phyloP scores from a whole-genome alignment of 2,329 filamentous ascomycete species.

The Epichloe baconii region DNA sequence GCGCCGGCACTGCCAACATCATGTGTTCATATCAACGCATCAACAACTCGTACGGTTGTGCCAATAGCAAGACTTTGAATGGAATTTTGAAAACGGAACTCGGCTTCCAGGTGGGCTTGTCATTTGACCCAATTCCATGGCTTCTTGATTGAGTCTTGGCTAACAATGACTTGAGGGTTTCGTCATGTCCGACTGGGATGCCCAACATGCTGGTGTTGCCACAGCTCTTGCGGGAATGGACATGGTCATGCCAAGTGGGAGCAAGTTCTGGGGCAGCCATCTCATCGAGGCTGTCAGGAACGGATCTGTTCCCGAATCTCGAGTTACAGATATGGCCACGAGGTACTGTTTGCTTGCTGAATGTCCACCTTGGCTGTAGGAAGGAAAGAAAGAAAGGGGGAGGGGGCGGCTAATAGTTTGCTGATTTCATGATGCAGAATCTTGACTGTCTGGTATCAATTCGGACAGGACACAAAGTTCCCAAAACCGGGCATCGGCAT shows the following conservation, averaged over 20 bases:
- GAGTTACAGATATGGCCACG: slow-evolving; percentile 49
- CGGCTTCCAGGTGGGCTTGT: slow-evolving; percentile 30
- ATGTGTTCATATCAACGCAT: slow-evolving; percentile 58
- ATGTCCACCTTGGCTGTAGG: not conserved
- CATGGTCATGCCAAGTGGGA: slow-evolving; percentile 50
- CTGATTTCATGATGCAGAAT: slow-evolving; percentile 15
- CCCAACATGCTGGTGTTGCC: slow-evolving; percentile 50
- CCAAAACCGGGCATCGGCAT: slow-evolving; percentile 37
- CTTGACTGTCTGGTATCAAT: slow-evolving; percentile 42
- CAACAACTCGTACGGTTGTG: slow-evolving; percentile 59
- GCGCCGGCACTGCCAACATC: slow-evolving; percentile 42
- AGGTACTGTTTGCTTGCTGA: slow-evolving; percentile 10
- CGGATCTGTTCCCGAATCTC: slow-evolving; percentile 39
- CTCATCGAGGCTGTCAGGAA: slow-evolving; percentile 46
- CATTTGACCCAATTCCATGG: too few species aligned
- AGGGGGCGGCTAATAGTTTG: not conserved
- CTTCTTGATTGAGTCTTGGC: not conserved
- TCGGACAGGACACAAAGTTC: slow-evolving; percentile 37
- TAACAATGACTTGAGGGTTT: slow-evolving; percentile 35
- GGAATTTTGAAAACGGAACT: slow-evolving; percentile 51
- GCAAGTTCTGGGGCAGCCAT: slow-evolving; percentile 34
- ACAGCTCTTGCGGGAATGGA: slow-evolving; percentile 54
- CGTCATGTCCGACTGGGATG: slow-evolving; percentile 55
- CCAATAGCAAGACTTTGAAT: slow-evolving; percentile 56
- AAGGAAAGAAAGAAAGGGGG: not conserved